Base-by-base conservation (phyloP, 768 basidiomycete species). In the Mycena maculata region DNA sequence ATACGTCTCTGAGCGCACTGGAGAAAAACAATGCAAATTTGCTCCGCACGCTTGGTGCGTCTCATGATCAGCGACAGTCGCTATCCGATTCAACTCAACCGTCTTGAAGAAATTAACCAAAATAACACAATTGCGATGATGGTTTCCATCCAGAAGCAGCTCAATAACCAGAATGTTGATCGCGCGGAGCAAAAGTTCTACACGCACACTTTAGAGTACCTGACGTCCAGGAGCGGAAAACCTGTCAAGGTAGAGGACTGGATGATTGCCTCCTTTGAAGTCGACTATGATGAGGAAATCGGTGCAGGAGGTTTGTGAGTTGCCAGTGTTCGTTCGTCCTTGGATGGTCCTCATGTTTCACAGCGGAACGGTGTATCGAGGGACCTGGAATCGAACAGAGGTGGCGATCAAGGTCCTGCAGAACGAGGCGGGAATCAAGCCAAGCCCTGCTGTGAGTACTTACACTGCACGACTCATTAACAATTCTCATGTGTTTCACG, bases 201-300 rank as follows among this genome's bases (percentile, higher is more conserved):
- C 30, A 58, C 63, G 13, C 55, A 69, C 23, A 69, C 55, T 33
- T 56, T 68, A 4, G 63, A 56, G 9, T 69, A 63, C 38, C 39
- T 69, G 27, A 45, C 60, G 20, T 45, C 41, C 18, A 28, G 48
- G 30, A 71, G 71, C 38, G 71, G 71, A 38, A 55, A 44, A 25
- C 48, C 39, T 0, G 60, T 66, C 8, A 27, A 57, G 50, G 42
- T 71, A 4, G 60, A 71, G 52, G 36, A 55, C 27, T 71, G 71
- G 71, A 71, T 69, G 68, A 55, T 71, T 45, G 50, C 71, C n/a
- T 38, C 71, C 31, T 69, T 61, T 41, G 71, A 71, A 11, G 67
- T 71, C 13, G 55, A 71, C 13, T 71, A 69, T 36, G 52, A 39
- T 11, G 38, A 28, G 22, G 49, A 59, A 48, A 72, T 72, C 23